Percentiles rank a stretch among this genome's conserved stretches.
These are phyloP conservation scores for Albifimbria verrucaria DNA, from an alignment of 2,329 filamentous ascomycete genomes.

Conservation along the genomic window DNA sequence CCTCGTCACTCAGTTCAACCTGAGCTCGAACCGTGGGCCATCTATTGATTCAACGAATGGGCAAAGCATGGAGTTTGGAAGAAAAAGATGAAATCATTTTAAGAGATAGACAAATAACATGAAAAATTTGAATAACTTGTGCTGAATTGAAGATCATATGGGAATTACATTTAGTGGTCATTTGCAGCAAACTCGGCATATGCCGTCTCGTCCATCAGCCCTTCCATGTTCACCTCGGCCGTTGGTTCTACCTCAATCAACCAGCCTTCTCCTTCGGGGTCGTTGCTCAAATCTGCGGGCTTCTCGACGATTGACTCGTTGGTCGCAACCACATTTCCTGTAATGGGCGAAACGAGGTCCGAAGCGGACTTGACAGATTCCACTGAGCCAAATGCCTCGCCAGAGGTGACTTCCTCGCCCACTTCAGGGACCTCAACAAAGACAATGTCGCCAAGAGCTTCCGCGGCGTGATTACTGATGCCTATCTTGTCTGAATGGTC, in stretches of 20 bases:
- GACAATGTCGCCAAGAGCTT: constrained; percentile 84
- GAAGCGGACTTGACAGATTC: constrained; percentile 92
- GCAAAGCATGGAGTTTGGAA: constrained; percentile 8
- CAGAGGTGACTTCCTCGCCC: constrained; percentile 61
- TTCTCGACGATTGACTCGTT: constrained; percentile 71
- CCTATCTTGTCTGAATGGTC: constrained; percentile 57
- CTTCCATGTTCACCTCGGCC: constrained; percentile 55
- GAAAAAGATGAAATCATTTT: constrained; percentile 2
- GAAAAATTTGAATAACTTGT: background rate
- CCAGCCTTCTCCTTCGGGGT: constrained; percentile 77
- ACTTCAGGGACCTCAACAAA: constrained; percentile 79
- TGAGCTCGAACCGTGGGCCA: background rate
- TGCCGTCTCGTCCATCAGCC: constrained; percentile 66
- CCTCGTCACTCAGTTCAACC: background rate
- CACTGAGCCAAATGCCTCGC: constrained; percentile 81
- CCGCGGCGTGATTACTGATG: constrained; percentile 79
- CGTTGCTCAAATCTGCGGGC: constrained; percentile 74
- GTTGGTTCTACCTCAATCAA: constrained; percentile 73
- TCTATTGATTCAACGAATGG: constrained; percentile 6
- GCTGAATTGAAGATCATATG: background rate
- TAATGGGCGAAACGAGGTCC: constrained; percentile 80
- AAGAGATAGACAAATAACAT: background rate
- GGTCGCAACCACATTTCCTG: constrained; percentile 65
- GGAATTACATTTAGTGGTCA: background rate
- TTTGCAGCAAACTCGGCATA: constrained; percentile 42